A percentile compares a stretch with the other conserved stretches of the same genome.
These are phyloP conservation scores for Trichoderma guizhouense DNA, from an alignment of 2,329 filamentous ascomycete species.

Conservation along the genomic window DNA sequence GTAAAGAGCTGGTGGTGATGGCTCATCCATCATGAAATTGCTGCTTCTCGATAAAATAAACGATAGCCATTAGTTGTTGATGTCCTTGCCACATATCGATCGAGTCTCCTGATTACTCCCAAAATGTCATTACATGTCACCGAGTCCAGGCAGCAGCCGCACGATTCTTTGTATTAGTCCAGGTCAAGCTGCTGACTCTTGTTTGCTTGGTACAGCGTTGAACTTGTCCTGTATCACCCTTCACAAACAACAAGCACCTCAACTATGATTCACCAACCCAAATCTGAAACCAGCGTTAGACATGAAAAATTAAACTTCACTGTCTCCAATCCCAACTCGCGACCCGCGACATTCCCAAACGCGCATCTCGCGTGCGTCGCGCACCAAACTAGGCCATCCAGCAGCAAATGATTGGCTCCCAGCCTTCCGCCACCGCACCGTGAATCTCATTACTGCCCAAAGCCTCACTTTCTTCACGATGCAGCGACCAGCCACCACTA, in stretches of 20 bases:
- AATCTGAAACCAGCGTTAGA: neutral
- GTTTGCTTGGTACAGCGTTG: neutral
- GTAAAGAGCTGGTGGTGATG: no score
- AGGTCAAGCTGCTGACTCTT: neutral
- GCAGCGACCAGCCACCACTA: neutral
- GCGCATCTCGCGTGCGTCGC: constrained; percentile 11
- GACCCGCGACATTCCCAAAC: constrained; percentile 4
- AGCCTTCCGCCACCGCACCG: neutral
- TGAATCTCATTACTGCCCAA: constrained; percentile 16
- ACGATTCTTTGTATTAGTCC: neutral
- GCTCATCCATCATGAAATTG: neutral
- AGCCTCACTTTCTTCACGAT: neutral
- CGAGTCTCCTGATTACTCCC: neutral
- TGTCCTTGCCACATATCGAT: neutral
- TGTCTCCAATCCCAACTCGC: neutral
- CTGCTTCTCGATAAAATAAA: neutral
- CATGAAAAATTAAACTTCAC: neutral
- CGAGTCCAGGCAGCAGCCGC: neutral
- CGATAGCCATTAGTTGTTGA: neutral
- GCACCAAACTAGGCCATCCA: neutral
- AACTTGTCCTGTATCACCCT: neutral
- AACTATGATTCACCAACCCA: no score
- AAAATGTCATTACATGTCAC: neutral
- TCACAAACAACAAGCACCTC: neutral
- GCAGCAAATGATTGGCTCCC: constrained; percentile 3